phyloP scores from a whole-genome alignment of 441 rosid species.

The Biscutella auriculata region DNA sequence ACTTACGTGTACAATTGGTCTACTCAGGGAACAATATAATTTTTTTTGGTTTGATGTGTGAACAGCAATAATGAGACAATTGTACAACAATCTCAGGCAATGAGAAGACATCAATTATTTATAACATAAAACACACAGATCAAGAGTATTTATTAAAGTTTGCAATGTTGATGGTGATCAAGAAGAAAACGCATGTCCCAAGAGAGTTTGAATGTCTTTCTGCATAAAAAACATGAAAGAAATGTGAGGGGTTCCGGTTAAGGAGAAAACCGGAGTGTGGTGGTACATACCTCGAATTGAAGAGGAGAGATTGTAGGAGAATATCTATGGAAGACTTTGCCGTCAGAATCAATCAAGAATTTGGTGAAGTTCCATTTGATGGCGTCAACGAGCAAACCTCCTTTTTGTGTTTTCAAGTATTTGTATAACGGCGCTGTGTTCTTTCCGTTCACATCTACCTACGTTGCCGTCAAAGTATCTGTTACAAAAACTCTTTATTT shows the following conservation, averaged over 20 bases:
- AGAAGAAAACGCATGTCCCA: constrained; percentile 41
- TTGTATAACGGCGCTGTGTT: constrained; percentile 72
- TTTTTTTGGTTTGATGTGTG: no score
- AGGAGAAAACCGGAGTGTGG: not conserved
- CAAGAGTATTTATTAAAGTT: not conserved
- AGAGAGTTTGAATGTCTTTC: constrained; percentile 58
- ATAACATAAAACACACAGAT: not conserved
- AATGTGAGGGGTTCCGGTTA: no score
- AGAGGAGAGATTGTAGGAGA: constrained; percentile 78
- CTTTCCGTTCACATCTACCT: constrained; percentile 89
- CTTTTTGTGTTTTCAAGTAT: constrained; percentile 67
- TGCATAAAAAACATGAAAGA: no score
- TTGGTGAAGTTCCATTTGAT: constrained; percentile 97
- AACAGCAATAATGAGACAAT: no score
- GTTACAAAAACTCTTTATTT: no score
- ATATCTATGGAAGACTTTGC: constrained; percentile 63
- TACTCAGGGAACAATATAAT: not conserved
- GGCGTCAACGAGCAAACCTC: constrained; percentile 57
- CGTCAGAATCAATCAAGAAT: constrained; percentile 63
- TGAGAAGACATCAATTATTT: constrained; percentile 1
- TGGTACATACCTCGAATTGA: constrained; percentile 50
- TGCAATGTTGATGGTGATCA: constrained; percentile 4
- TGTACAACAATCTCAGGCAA: no score
- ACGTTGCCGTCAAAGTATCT: constrained; percentile 10
- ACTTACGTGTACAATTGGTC: constrained; percentile 4